phyloP scores from a whole-genome alignment of 139 green algal genomes.

The Yamagishiella unicocca region DNA sequence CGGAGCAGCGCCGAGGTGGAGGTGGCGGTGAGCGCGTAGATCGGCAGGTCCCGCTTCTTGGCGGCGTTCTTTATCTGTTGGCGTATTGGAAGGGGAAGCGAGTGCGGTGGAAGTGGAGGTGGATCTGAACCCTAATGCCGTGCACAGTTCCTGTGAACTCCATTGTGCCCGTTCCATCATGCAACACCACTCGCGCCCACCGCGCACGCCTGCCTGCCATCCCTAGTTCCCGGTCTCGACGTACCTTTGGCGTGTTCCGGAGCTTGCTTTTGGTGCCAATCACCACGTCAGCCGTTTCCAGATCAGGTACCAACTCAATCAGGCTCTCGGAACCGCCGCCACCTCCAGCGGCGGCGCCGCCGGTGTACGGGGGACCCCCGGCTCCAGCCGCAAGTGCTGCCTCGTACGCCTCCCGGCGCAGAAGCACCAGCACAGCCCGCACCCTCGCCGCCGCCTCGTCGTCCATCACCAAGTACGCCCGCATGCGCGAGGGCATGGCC shows the following conservation, averaged over 20 bases:
- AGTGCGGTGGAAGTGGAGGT: background rate
- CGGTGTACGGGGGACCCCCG: background rate
- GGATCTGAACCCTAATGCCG: no score
- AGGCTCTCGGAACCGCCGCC: background rate
- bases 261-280: conserved; percentile 44
- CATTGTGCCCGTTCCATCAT: no score
- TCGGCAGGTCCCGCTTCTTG: conserved; percentile 13
- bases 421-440: conserved; percentile 27
- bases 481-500: background rate
- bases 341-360: background rate
- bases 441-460: conserved; percentile 8
- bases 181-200: no score
- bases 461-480: conserved; percentile 16
- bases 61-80: conserved; percentile 7
- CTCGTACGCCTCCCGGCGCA: conserved; percentile 20
- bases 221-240: background rate
- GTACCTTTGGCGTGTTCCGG: conserved; percentile 44
- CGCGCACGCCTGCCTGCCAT: background rate
- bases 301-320: conserved; percentile 9
- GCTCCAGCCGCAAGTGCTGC: background rate
- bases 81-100: background rate
- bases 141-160: no score
- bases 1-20: conserved; percentile 31
- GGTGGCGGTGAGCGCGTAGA: conserved; percentile 51
- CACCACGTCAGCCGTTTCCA: conserved; percentile 42